Evolutionary conservation across 2,329 filamentous ascomycete species (phyloP).

Genomic region (Verticillium nonalfalfae): DNA sequence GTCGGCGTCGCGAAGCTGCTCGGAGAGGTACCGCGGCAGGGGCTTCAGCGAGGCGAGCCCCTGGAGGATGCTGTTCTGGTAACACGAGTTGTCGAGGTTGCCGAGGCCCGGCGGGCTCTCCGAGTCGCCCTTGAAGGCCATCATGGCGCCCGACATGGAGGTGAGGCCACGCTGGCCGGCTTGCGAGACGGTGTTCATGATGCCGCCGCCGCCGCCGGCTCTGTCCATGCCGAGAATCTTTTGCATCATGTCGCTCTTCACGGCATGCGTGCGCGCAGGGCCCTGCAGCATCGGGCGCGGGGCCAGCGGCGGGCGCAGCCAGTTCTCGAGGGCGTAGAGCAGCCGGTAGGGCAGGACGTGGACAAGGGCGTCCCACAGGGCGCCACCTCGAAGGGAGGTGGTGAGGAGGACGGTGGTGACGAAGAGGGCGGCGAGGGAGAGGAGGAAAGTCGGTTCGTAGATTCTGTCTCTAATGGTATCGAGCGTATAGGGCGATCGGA

Average conservation of each 20-base stretch:
- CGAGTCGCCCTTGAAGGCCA: constrained; percentile 29
- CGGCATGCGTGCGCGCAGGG: constrained; percentile 37
- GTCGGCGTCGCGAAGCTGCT: constrained; percentile 23
- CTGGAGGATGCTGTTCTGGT: constrained; percentile 93
- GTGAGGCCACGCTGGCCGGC: constrained; percentile 50
- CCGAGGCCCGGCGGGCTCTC: constrained; percentile 63
- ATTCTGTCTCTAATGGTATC: constrained; percentile 20
- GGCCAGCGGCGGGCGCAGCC: constrained; percentile 41
- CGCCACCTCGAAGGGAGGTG: constrained; percentile 20
- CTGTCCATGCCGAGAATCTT: constrained; percentile 55
- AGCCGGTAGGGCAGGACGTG: constrained; percentile 48
- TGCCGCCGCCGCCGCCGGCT: constrained; percentile 38
- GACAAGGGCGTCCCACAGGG: constrained; percentile 53
- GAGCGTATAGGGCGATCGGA: constrained; percentile 4
- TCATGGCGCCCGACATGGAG: constrained; percentile 40
- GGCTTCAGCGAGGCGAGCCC: constrained; percentile 70
- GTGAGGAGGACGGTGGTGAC: constrained; percentile 26
- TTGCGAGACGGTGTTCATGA: constrained; percentile 51
- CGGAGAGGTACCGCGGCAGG: constrained; percentile 59
- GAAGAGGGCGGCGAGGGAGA: constrained; percentile 24
- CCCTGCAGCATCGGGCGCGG: constrained; percentile 29
- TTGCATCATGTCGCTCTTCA: constrained; percentile 60
- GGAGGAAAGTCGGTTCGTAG: constrained; percentile 25
- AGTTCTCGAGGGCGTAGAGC: constrained; percentile 50
- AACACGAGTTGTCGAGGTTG: constrained; percentile 94